Conservation (phyloP, 805 yeast species). For the Debaryomyces castellii region DNA sequence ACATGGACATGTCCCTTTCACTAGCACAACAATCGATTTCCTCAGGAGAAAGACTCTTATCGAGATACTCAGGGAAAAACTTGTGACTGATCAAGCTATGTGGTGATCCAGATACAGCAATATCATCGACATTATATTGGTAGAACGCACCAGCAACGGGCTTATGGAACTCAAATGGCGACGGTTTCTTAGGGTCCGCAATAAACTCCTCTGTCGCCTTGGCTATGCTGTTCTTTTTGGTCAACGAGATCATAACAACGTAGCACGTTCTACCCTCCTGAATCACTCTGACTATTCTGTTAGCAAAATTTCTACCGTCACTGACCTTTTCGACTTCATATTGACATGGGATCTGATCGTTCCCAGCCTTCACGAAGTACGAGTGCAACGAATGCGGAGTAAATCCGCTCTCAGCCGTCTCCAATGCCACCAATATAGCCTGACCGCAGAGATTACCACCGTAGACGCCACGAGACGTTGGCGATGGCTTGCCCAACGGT, state of each 20-base stretch:
- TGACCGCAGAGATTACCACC: constrained; percentile 41
- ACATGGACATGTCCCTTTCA: constrained; percentile 32
- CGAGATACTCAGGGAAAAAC: constrained; percentile 25
- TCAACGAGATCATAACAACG: constrained; percentile 34
- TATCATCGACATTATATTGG: constrained; percentile 19
- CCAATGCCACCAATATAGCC: constrained; percentile 36
- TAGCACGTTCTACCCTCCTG: constrained; percentile 32
- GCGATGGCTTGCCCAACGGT: constrained; percentile 31
- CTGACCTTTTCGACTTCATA: constrained; percentile 34
- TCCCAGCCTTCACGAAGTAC: constrained; percentile 39
- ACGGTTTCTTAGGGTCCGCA: constrained; percentile 18
- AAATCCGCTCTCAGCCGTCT: constrained; percentile 25
- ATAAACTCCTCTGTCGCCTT: constrained; percentile 12
- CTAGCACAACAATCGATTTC: constrained; percentile 24
- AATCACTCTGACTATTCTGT: constrained; percentile 27
- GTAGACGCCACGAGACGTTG: constrained; percentile 35
- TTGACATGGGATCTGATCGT: constrained; percentile 25
- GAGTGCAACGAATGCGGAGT: constrained; percentile 44
- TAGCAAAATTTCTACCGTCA: constrained; percentile 36
- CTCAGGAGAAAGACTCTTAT: constrained; percentile 18
- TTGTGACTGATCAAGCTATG: constrained; percentile 16
- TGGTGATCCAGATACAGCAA: constrained; percentile 7
- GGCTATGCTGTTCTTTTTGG: constrained; percentile 27
- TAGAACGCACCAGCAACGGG: constrained; percentile 21
- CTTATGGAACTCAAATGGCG: constrained; percentile 30